Evolutionary conservation across 176 grass and related monocot genomes (phyloP).

Genomic region (Saccharum spontaneum): DNA sequence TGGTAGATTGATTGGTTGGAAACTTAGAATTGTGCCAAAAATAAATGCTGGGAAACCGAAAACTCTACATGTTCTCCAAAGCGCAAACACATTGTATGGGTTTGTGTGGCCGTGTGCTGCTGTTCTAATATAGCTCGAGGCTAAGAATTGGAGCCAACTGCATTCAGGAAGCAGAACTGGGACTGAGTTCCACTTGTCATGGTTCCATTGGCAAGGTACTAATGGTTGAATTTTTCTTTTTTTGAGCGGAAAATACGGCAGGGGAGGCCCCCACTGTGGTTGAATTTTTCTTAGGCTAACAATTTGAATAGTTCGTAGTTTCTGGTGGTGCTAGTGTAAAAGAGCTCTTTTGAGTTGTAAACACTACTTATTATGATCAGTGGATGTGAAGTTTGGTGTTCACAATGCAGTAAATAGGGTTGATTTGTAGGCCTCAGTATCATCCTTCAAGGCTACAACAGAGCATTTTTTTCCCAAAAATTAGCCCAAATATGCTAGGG

Average conservation of each 20-base stretch:
- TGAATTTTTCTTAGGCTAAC: neutral
- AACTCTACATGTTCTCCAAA: neutral
- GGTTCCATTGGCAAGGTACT: neutral
- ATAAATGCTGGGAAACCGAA: neutral
- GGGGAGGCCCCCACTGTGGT: too few relatives aligned
- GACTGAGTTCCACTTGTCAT: neutral
- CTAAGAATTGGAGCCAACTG: neutral
- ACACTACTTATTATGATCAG: neutral
- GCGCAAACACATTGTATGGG: neutral
- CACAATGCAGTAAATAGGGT: neutral
- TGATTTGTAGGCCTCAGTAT: neutral
- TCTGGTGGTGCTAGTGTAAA: neutral
- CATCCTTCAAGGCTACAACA: neutral
- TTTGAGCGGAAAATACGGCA: too few relatives aligned
- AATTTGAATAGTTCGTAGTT: neutral
- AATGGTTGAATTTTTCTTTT: neutral
- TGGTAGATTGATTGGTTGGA: slow-evolving; percentile 1
- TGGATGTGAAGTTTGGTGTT: neutral
- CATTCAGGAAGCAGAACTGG: neutral
- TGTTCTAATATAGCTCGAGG: neutral
- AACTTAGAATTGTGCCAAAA: neutral
- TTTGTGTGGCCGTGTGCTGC: neutral
- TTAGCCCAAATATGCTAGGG: neutral
- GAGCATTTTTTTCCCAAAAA: neutral
- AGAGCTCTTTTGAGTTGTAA: neutral